Evolutionary conservation across 2,329 filamentous ascomycete genomes (phyloP).

Genomic region (Neopestalotiopsis sp.): DNA sequence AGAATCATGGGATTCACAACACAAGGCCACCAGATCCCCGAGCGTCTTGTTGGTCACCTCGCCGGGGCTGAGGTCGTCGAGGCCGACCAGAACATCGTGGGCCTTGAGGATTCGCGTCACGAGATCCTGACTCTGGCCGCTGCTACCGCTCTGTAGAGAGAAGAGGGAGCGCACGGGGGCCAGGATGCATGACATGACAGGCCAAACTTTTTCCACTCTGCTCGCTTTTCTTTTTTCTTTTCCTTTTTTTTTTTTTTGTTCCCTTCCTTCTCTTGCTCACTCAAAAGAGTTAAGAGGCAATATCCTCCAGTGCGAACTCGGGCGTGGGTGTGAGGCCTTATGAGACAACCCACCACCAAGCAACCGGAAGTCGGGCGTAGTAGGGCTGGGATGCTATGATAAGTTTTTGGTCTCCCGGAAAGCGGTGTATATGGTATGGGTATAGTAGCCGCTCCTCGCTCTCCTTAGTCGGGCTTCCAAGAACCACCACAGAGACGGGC

Average conservation of each 20-base stretch:
- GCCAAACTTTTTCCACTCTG: background rate
- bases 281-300: no score
- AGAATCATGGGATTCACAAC: conserved; percentile 13
- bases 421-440: background rate
- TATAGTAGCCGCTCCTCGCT: background rate
- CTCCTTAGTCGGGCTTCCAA: background rate
- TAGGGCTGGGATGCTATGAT: background rate
- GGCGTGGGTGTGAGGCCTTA: background rate
- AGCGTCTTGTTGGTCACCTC: conserved; percentile 11
- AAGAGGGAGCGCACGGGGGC: background rate
- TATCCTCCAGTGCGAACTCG: no score
- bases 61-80: conserved; percentile 10
- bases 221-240: background rate
- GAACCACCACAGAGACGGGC: background rate
- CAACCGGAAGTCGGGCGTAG: background rate
- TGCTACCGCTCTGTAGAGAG: background rate
- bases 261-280: no score
- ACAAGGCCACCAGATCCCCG: conserved; percentile 3
- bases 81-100: background rate
- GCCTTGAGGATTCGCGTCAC: background rate
- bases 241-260: no score
- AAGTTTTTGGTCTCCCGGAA: no score
- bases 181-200: conserved; percentile 1
- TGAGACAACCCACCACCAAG: background rate
- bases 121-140: background rate